Conservation (phyloP, 495 filamentous ascomycete species). For the Lindgomyces ingoldianus region DNA sequence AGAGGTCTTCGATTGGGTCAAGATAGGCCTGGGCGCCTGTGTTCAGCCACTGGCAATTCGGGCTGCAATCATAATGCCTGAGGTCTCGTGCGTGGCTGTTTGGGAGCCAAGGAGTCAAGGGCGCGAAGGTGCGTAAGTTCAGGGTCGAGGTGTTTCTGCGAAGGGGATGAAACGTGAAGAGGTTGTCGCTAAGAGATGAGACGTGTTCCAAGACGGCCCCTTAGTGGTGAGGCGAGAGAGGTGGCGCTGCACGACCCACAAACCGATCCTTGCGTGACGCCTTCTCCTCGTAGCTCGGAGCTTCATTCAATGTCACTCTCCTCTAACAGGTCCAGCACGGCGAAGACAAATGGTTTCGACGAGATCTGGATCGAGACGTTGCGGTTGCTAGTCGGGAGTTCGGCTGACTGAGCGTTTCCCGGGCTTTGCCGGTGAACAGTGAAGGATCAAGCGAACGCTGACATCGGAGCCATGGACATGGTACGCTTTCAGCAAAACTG, state of each 20-base stretch:
- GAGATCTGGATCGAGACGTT: not conserved
- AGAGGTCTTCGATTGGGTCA: slow-evolving; percentile 24
- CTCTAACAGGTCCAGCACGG: not conserved
- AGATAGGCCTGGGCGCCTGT: slow-evolving; percentile 8
- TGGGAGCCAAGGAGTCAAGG: slow-evolving; percentile 23
- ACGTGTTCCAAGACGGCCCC: slow-evolving; percentile 17
- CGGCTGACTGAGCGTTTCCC: not conserved
- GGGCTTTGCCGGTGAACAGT: not conserved
- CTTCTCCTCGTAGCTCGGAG: not conserved
- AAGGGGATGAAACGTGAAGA: slow-evolving; percentile 30
- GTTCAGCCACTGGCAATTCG: slow-evolving; percentile 28
- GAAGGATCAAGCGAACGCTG: not conserved
- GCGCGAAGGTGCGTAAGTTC: not conserved
- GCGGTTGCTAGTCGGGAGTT: not conserved
- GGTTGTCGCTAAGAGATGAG: slow-evolving; percentile 11
- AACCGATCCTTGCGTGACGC: not conserved
- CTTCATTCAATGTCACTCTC: not conserved
- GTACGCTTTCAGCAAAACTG: no score
- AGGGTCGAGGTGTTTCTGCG: slow-evolving; percentile 26
- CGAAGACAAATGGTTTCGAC: not conserved
- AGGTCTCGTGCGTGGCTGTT: slow-evolving; percentile 27
- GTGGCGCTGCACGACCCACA: not conserved
- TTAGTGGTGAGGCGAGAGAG: not conserved
- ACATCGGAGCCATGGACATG: no score
- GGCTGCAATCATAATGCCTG: slow-evolving; percentile 21